Conservation (phyloP, 1,284 basidiomycete species). For the Ustilago crameri region DNA sequence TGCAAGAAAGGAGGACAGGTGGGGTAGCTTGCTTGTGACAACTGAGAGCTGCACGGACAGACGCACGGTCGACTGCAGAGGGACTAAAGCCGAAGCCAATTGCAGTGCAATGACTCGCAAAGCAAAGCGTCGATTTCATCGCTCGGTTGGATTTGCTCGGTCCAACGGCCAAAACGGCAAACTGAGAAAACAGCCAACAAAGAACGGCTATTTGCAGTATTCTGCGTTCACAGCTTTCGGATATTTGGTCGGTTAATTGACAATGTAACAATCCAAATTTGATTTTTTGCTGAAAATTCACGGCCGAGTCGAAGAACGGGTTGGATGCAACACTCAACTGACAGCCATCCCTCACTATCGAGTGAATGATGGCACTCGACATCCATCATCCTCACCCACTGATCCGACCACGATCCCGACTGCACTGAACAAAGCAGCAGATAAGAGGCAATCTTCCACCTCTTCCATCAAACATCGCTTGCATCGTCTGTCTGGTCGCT, state of each 20-base stretch:
- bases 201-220: constrained; percentile 21
- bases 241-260: constrained; percentile 20
- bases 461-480: neutral
- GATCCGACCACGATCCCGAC: constrained; percentile 1
- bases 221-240: no score
- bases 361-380: constrained; percentile 1
- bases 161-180: neutral
- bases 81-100: neutral
- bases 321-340: constrained; percentile 11
- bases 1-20: neutral
- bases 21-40: neutral
- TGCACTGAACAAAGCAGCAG: constrained; percentile 1
- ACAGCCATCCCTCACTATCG: neutral
- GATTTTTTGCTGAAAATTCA: neutral
- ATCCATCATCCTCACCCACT: constrained; percentile 11
- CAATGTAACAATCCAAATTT: neutral
- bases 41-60: constrained; percentile 5
- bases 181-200: neutral
- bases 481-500: constrained; percentile 1
- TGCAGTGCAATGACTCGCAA: no score
- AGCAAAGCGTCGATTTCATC: constrained; percentile 14
- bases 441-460: neutral
- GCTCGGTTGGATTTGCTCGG: constrained; percentile 15
- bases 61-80: no score
- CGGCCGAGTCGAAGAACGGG: constrained; percentile 45